Evolutionary conservation across 441 rosid species (phyloP), one percentile per base, ranked within the genome.

Genomic region (Hura crepitans): DNA sequence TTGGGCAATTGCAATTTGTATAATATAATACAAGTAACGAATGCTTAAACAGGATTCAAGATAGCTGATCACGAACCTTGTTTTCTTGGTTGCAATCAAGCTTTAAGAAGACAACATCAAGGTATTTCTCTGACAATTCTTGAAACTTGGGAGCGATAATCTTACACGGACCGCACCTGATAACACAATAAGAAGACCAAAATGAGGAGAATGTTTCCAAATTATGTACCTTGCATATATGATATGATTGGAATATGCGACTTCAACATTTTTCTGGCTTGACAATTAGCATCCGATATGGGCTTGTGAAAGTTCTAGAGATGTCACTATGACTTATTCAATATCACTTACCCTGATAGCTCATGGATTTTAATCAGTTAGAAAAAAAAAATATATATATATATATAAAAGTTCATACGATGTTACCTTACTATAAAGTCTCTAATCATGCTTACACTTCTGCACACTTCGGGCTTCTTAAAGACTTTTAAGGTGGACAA

Each of bases 101-200:
- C 85, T 93, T 93, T 70, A 93, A 83, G 66, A 93, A 93, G 61
- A 93, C 88, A 70, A 84, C 93, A 75, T 93, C 98, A 35, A 79
- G 78, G 69, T 85, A 83, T 78, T 89, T 87, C 82, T 88, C 70
- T 0, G 98, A 87, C 74, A 93, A 80, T 51, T 84, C 90, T 74
- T 85, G 74, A 78, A 77, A 91, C 73, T 88, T 91, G 4, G 97
- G 97, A 72, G 96, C 97, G 0, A 93, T 93, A 37, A 91, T 70
- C 82, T 93, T 93, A 81, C 98, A 93, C 37, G 98, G 98, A 70
- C 97, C 96, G 64, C 97, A 91, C 96, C 97, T 91, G 71, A 68
- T 12, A 51, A 46, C 31, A 17, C 62, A n/a, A 46, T 23, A 49
- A 23, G 49, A 25, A 3, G 30, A 47, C 18, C 17, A 49, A 50